A percentile compares a stretch with the other conserved stretches of the same genome.
Conservation (phyloP, 768 basidiomycete genomes). For the Boletus rubescentipes region DNA sequence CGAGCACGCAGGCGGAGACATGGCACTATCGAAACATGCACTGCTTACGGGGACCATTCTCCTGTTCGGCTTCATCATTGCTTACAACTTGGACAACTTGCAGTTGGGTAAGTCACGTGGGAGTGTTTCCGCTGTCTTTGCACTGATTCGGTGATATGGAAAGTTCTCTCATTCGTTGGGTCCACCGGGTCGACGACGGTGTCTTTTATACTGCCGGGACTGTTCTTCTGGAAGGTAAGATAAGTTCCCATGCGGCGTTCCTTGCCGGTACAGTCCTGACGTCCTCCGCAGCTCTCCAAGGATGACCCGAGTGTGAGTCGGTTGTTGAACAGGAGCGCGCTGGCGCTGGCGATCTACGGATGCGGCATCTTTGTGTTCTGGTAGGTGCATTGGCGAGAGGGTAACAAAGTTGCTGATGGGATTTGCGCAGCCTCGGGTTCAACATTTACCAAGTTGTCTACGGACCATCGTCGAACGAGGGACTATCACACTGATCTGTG, state of each 20-base stretch:
- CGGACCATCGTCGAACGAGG: slow-evolving; percentile 16
- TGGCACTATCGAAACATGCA: slow-evolving; percentile 66
- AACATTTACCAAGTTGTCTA: slow-evolving; percentile 70
- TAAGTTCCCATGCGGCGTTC: slow-evolving; percentile 8
- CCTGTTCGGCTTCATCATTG: slow-evolving; percentile 62
- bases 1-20: slow-evolving; percentile 57
- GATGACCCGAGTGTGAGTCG: slow-evolving; percentile 55
- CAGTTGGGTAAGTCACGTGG: slow-evolving; percentile 57
- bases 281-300: slow-evolving; percentile 57
- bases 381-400: slow-evolving; percentile 45
- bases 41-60: slow-evolving; percentile 69
- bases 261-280: slow-evolving; percentile 6
- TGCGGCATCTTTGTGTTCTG: slow-evolving; percentile 81
- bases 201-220: slow-evolving; percentile 91
- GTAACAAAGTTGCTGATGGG: slow-evolving; percentile 7
- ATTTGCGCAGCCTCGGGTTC: slow-evolving; percentile 59
- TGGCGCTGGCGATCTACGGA: slow-evolving; percentile 76
- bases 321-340: slow-evolving; percentile 55
- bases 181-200: slow-evolving; percentile 96
- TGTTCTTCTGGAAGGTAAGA: slow-evolving; percentile 89
- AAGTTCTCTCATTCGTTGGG: slow-evolving; percentile 94
- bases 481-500: slow-evolving; percentile 4
- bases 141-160: slow-evolving; percentile 14
- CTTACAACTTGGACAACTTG: slow-evolving; percentile 77
- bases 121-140: not conserved